Evolutionary conservation across 129 eudicot species (phyloP).

Genomic region (Arctium minus): DNA sequence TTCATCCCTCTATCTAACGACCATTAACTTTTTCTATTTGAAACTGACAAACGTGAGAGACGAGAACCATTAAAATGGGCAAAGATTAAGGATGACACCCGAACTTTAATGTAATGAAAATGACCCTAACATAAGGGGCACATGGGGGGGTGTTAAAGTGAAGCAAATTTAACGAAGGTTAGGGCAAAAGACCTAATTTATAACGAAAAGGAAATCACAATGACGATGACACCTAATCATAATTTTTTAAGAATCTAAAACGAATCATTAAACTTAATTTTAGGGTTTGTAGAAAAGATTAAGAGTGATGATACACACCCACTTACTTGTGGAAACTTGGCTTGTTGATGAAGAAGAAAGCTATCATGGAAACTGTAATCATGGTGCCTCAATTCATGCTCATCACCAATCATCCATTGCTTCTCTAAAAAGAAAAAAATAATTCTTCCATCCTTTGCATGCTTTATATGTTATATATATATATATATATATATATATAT

Average conservation of each 20-base stretch:
- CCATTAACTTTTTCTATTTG: no score
- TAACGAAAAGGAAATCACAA: background rate
- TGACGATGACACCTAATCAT: background rate
- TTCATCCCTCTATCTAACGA: no score
- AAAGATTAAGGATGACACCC: no score
- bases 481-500: no score
- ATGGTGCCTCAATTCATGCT: background rate
- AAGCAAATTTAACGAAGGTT: background rate
- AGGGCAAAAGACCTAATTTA: background rate
- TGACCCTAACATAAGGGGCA: no score
- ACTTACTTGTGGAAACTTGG: slow-evolving; percentile 19
- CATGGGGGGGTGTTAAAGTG: no score
- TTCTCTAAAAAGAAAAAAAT: background rate
- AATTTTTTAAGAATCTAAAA: background rate
- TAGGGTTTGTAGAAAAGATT: background rate
- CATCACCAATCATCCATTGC: background rate
- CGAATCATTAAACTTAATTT: background rate
- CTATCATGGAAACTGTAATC: slow-evolving; percentile 6
- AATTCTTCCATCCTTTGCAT: background rate
- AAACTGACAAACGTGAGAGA: no score
- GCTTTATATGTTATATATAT: background rate
- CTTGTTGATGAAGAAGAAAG: slow-evolving; percentile 21
- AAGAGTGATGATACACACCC: background rate
- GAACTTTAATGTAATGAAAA: no score
- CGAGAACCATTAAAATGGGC: no score